Evolutionary conservation across 805 yeast genomes (phyloP).

Genomic region (Monosporozyma unispora): DNA sequence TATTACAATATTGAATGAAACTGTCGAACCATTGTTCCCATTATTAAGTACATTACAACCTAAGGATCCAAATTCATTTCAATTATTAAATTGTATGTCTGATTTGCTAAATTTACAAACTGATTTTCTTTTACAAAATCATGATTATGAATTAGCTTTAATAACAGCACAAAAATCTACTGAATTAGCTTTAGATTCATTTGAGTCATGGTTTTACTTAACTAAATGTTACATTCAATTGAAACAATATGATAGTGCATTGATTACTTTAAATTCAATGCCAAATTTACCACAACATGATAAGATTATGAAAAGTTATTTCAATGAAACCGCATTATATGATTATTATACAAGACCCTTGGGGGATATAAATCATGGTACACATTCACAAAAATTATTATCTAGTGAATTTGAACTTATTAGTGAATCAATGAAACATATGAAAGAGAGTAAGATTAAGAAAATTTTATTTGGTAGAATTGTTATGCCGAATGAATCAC

Average conservation of each 20-base stretch:
- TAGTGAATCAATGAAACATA: slow-evolving; percentile 15
- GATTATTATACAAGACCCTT: slow-evolving; percentile 24
- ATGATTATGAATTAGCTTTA: slow-evolving; percentile 22
- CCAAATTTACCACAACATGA: slow-evolving; percentile 23
- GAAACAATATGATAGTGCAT: slow-evolving; percentile 18
- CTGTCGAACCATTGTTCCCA: slow-evolving; percentile 15
- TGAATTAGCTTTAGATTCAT: slow-evolving; percentile 24
- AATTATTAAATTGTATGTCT: slow-evolving; percentile 20
- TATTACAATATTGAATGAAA: slow-evolving; percentile 13
- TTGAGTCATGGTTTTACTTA: slow-evolving; percentile 25
- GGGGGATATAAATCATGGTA: slow-evolving; percentile 8
- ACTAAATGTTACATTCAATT: slow-evolving; percentile 22
- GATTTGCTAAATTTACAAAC: slow-evolving; percentile 23
- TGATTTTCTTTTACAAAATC: slow-evolving; percentile 17
- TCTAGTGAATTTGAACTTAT: slow-evolving; percentile 22
- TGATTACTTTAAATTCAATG: slow-evolving; percentile 27
- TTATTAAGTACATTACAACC: slow-evolving; percentile 12
- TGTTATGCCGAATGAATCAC: slow-evolving; percentile 23
- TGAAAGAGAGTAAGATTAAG: slow-evolving; percentile 21
- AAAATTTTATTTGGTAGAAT: slow-evolving; percentile 24
- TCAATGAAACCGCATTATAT: slow-evolving; percentile 8
- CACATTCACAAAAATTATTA: slow-evolving; percentile 10
- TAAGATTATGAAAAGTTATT: slow-evolving; percentile 15
- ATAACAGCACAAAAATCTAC: slow-evolving; percentile 20
- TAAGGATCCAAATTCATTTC: slow-evolving; percentile 14